Conservation (phyloP, 306 rosid species). For the Glycyrrhiza uralensis region DNA sequence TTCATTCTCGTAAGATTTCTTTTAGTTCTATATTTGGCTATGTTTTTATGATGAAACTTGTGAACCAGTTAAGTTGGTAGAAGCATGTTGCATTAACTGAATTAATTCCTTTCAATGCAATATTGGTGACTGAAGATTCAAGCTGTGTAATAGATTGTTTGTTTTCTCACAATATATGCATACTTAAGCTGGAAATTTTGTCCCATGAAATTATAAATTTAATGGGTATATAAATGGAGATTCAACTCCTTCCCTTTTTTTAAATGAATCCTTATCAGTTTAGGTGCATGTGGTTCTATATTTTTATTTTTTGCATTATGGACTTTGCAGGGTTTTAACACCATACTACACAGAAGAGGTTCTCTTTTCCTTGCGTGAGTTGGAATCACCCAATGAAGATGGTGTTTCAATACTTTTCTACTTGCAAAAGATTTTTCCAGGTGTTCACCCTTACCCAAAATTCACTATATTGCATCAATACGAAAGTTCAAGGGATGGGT, state of each 20-base stretch:
- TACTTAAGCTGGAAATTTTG: not conserved
- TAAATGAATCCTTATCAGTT: not conserved
- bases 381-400: slow-evolving; percentile 83
- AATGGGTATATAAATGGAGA: not conserved
- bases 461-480: not conserved
- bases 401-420: slow-evolving; percentile 96
- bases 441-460: slow-evolving; percentile 45
- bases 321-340: slow-evolving; percentile 71
- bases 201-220: not conserved
- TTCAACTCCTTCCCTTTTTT: not conserved
- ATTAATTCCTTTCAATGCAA: not conserved
- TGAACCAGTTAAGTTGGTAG: not conserved
- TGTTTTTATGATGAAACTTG: slow-evolving; percentile 12
- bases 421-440: slow-evolving; percentile 93
- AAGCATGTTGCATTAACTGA: slow-evolving; percentile 6
- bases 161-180: not conserved
- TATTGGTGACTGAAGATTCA: not conserved
- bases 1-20: slow-evolving; percentile 86
- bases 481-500: not conserved
- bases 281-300: not conserved
- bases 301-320: not conserved
- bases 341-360: slow-evolving; percentile 95
- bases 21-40: not conserved
- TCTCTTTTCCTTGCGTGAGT: slow-evolving; percentile 72
- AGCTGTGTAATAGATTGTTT: not conserved